Evolutionary conservation across 768 basidiomycete species (phyloP).

Genomic region (Mrakia gelida): DNA sequence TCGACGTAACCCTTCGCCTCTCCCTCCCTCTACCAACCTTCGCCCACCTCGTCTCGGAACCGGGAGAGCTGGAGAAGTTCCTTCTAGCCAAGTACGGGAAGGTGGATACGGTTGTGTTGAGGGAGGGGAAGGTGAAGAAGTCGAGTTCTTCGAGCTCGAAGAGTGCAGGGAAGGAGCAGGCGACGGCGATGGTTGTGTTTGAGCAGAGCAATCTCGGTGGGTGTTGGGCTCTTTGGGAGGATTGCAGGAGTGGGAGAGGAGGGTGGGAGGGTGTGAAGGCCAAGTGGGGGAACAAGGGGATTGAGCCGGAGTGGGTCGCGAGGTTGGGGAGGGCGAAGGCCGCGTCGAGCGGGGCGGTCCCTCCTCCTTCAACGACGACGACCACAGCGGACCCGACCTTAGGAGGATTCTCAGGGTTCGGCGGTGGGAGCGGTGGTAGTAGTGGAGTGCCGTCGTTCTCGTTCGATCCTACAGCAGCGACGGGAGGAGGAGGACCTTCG

Average conservation of each 20-base stretch:
- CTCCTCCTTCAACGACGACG: not conserved
- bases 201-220: slow-evolving; percentile 21
- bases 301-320: slow-evolving; percentile 29
- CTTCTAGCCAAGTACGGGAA: slow-evolving; percentile 22
- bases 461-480: slow-evolving; percentile 22
- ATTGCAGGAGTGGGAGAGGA: slow-evolving; percentile 11
- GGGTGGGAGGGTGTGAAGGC: slow-evolving; percentile 21
- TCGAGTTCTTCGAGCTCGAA: not conserved
- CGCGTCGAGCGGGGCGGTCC: too few relatives aligned
- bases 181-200: slow-evolving; percentile 30
- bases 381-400: not conserved
- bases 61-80: not conserved
- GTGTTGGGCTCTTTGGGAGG: slow-evolving; percentile 31
- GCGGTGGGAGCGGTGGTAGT: not conserved
- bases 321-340: not conserved
- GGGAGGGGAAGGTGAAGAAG: slow-evolving; percentile 2
- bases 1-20: slow-evolving; percentile 23
- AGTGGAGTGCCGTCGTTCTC: slow-evolving; percentile 11
- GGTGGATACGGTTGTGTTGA: slow-evolving; percentile 14
- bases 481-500: not conserved
- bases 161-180: slow-evolving; percentile 20
- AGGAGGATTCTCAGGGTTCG: not conserved
- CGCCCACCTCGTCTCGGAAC: not conserved
- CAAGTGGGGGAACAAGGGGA: slow-evolving; percentile 26
- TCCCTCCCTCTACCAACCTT: slow-evolving; percentile 22